Percentiles rank a stretch among this genome's conserved stretches.
Conservation (phyloP, 2,329 filamentous ascomycete species). For the Chrysoporthe puriensis region DNA sequence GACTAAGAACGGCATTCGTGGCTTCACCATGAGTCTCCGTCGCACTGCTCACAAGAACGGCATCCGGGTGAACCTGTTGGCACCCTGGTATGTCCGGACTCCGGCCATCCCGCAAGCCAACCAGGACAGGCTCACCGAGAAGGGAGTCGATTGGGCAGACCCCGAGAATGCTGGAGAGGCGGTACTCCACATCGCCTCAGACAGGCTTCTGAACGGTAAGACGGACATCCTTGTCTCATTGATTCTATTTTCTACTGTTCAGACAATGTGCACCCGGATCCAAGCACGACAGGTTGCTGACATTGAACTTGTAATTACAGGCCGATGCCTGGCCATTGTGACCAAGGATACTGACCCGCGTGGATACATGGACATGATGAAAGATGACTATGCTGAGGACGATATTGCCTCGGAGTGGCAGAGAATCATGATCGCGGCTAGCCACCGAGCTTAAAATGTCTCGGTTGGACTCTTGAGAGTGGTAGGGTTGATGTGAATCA, state of each 20-base stretch:
- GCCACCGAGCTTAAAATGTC: background rate
- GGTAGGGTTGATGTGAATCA: background rate
- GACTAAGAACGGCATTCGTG: constrained; percentile 43
- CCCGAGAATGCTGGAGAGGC: constrained; percentile 1
- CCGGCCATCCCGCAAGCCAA: background rate
- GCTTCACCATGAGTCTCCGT: constrained; percentile 42
- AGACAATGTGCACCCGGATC: background rate
- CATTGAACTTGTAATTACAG: background rate
- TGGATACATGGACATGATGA: constrained; percentile 1
- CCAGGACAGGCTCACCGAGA: constrained; percentile 36
- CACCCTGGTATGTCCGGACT: constrained; percentile 40
- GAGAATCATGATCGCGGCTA: background rate
- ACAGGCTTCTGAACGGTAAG: background rate
- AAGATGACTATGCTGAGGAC: background rate
- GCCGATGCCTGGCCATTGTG: background rate
- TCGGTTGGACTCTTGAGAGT: background rate
- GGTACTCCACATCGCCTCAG: background rate
- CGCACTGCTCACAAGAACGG: constrained; percentile 38
- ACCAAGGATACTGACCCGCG: background rate
- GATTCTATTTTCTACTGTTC: background rate
- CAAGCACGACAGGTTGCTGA: background rate
- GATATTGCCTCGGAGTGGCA: constrained; percentile 1
- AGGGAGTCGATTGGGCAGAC: constrained; percentile 19
- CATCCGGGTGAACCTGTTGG: constrained; percentile 42
- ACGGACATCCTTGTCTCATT: background rate